Conservation (phyloP, 2,329 filamentous ascomycete genomes). For the Calonectria pteridis region DNA sequence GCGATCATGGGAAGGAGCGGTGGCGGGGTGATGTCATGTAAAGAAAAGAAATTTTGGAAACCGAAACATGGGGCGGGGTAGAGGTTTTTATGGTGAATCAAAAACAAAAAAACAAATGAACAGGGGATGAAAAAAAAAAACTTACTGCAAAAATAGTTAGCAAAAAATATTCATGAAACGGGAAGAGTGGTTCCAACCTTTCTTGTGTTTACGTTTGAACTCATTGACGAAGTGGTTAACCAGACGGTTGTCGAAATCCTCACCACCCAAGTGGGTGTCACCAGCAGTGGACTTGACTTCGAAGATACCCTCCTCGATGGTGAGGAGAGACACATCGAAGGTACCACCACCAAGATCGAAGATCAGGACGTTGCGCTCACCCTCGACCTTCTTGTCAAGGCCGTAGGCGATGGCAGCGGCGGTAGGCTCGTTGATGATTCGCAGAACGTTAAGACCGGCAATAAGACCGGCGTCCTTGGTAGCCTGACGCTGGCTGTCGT, state of each 20-base stretch:
- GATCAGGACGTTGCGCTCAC: conserved; percentile 99
- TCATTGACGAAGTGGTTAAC: conserved; percentile 98
- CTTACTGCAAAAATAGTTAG: too few species aligned
- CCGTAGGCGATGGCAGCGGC: conserved; percentile 98
- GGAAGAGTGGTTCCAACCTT: too few species aligned
- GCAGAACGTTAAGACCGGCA: conserved; percentile 95
- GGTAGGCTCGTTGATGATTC: conserved; percentile 99
- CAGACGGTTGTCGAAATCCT: conserved; percentile 96
- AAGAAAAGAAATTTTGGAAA: too few species aligned
- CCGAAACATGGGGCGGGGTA: too few species aligned
- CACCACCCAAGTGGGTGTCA: conserved; percentile 95
- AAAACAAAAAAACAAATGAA: conserved; percentile 19
- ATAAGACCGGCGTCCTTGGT: conserved; percentile 99
- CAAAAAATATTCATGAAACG: too few species aligned
- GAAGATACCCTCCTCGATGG: conserved; percentile 99
- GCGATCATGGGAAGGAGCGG: too few species aligned
- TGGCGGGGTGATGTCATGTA: too few species aligned
- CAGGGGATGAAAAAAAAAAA: too few species aligned
- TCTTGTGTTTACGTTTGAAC: conserved; percentile 81
- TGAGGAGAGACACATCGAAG: conserved; percentile 99
- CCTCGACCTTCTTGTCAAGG: conserved; percentile 95
- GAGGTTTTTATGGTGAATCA: too few species aligned
- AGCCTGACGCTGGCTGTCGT: conserved; percentile 99
- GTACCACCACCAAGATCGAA: conserved; percentile 99
- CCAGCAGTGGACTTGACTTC: conserved; percentile 98